These are phyloP conservation scores for Arthrobotrys sphaeroides DNA, from an alignment of 2,329 filamentous ascomycete species.

Conservation along the genomic window DNA sequence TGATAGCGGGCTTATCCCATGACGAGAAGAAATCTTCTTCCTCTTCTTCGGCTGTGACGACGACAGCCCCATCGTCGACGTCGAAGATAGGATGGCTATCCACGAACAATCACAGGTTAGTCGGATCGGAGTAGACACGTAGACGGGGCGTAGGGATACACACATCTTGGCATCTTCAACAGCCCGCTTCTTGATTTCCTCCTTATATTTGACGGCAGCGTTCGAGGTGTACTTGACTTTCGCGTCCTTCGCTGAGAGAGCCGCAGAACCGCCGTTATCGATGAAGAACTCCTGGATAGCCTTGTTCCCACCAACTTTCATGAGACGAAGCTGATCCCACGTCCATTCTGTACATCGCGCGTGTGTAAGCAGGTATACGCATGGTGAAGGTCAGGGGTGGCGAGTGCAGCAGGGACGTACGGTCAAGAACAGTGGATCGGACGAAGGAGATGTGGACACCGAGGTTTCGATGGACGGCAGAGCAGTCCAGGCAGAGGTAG, in stretches of 20 bases:
- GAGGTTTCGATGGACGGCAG: conserved; percentile 94
- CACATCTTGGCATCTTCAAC: conserved; percentile 85
- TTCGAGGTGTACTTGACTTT: conserved; percentile 97
- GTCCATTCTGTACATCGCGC: conserved; percentile 76
- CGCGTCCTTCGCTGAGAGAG: conserved; percentile 92
- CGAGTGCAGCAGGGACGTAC: conserved; percentile 68
- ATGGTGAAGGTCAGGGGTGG: conserved; percentile 20
- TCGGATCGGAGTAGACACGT: neutral
- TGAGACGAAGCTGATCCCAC: conserved; percentile 96
- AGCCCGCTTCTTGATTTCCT: conserved; percentile 87
- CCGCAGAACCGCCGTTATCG: conserved; percentile 90
- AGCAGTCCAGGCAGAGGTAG: conserved; percentile 97
- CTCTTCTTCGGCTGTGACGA: conserved; percentile 79
- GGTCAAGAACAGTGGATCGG: conserved; percentile 95
- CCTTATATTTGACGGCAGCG: conserved; percentile 97
- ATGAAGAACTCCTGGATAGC: conserved; percentile 99
- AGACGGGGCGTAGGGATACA: conserved; percentile 59
- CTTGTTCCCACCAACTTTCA: conserved; percentile 99
- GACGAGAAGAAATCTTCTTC: conserved; percentile 98
- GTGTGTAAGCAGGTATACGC: conserved; percentile 12
- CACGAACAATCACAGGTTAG: neutral
- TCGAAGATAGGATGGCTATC: conserved; percentile 85
- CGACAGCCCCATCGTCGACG: conserved; percentile 73
- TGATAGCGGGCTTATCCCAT: conserved; percentile 98
- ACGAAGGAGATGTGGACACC: conserved; percentile 99